phyloP scores from a whole-genome alignment of 805 yeast species.

The Blastobotrys terrestris region DNA sequence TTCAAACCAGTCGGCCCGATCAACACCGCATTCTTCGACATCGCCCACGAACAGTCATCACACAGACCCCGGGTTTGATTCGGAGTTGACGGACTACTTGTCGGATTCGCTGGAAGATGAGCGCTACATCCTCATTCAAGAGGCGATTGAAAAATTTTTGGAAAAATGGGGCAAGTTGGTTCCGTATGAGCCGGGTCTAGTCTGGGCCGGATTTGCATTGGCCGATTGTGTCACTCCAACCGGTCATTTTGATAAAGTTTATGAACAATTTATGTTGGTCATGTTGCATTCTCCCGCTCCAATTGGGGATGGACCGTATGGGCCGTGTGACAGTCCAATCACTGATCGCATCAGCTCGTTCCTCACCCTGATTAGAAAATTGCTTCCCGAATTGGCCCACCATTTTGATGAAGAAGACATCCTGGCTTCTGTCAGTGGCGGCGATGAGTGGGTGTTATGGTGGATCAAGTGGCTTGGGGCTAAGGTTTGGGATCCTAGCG shows the following conservation, averaged over 20 bases:
- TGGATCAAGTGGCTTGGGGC: conserved; percentile 92
- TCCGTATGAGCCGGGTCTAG: conserved; percentile 72
- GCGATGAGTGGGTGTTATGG: conserved; percentile 90
- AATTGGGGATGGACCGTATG: conserved; percentile 26
- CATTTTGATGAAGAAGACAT: conserved; percentile 78
- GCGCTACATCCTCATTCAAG: conserved; percentile 37
- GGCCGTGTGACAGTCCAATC: conserved; percentile 36
- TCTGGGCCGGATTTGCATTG: conserved; percentile 83
- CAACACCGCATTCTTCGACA: conserved; percentile 7
- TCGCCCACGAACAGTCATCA: conserved; percentile 2
- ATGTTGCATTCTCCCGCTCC: conserved; percentile 67
- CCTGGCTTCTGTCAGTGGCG: conserved; percentile 49
- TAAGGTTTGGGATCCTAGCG: conserved; percentile 72
- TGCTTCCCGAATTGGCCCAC: conserved; percentile 68
- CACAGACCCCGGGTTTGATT: background rate
- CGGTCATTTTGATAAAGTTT: conserved; percentile 44
- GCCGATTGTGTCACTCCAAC: conserved; percentile 83
- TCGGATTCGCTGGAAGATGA: conserved; percentile 16
- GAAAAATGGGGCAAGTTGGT: conserved; percentile 73
- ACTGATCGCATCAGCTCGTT: conserved; percentile 66
- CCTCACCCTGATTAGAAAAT: conserved; percentile 52
- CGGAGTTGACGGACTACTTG: conserved; percentile 8
- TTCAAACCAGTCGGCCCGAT: conserved; percentile 6
- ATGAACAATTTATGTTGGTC: conserved; percentile 70
- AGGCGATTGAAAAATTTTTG: conserved; percentile 57